phyloP scores from a whole-genome alignment of 257 asterid species.

The Datura wrightii region DNA sequence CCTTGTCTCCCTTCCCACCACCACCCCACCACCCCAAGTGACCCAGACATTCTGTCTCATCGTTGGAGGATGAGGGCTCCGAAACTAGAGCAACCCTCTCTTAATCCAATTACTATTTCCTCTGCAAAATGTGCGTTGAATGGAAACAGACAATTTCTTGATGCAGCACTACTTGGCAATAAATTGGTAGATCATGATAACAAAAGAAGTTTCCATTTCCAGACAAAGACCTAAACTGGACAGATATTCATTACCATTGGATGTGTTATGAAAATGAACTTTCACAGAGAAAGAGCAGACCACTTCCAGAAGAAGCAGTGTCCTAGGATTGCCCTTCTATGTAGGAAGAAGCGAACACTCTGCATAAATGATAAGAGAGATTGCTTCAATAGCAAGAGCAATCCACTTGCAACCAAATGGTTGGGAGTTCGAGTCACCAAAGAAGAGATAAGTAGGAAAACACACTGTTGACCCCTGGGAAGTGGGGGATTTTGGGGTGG shows the following conservation, averaged over 20 bases:
- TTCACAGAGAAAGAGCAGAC: background rate
- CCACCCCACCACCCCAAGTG: background rate
- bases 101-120: background rate
- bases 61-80: background rate
- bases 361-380: background rate
- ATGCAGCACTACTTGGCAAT: background rate
- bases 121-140: background rate
- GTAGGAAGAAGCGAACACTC: background rate
- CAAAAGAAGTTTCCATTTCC: background rate
- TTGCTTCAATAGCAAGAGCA: slow-evolving; percentile 20
- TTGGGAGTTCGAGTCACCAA: slow-evolving; percentile 10
- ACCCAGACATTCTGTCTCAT: background rate
- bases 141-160: background rate
- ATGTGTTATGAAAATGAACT: slow-evolving; percentile 9
- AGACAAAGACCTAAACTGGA: background rate
- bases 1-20: background rate
- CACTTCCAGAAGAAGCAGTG: background rate
- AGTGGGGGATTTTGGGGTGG: background rate
- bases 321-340: background rate
- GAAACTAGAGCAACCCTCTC: background rate
- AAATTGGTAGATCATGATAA: background rate
- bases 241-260: background rate
- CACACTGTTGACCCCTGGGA: background rate
- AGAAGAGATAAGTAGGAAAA: background rate
- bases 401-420: slow-evolving; percentile 9